Evolutionary conservation across 1,284 basidiomycete species (phyloP).

Genomic region (Papiliotrema flavescens): DNA sequence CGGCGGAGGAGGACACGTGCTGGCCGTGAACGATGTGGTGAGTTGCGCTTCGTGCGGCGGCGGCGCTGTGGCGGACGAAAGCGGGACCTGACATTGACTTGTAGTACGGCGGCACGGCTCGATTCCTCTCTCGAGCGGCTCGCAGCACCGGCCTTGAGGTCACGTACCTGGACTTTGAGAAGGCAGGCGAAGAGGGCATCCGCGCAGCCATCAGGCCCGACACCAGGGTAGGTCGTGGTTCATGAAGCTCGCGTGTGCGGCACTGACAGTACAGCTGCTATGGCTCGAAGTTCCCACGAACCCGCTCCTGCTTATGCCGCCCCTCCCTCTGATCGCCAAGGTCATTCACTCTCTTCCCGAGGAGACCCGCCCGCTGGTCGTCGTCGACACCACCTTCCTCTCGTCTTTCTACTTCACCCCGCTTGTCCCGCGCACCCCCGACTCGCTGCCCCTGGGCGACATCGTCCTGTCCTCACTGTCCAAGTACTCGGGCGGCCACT

Average conservation of each 20-base stretch:
- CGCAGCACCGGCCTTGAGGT: conserved; percentile 69
- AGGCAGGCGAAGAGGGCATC: conserved; percentile 62
- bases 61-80: not conserved
- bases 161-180: conserved; percentile 81
- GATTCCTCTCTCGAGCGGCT: conserved; percentile 71
- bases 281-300: conserved; percentile 97
- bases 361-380: conserved; percentile 58
- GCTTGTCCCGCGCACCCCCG: conserved; percentile 58
- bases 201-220: conserved; percentile 64
- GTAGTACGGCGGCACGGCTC: conserved; percentile 82
- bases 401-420: conserved; percentile 90
- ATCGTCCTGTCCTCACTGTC: conserved; percentile 57
- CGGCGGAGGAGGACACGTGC: conserved; percentile 64
- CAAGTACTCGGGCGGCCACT: conserved; percentile 93
- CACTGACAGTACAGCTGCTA: conserved; percentile 60
- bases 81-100: too few species aligned
- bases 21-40: conserved; percentile 79
- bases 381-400: conserved; percentile 89
- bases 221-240: conserved; percentile 65
- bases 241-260: conserved; percentile 5
- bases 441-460: conserved; percentile 56
- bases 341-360: conserved; percentile 58
- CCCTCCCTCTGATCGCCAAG: conserved; percentile 69
- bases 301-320: conserved; percentile 66
- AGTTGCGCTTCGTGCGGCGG: conserved; percentile 19